Percentiles rank a stretch among this genome's conserved stretches.
These are phyloP conservation scores for Allium cepa DNA, from an alignment of 106 monocot genomes.

Conservation along the genomic window DNA sequence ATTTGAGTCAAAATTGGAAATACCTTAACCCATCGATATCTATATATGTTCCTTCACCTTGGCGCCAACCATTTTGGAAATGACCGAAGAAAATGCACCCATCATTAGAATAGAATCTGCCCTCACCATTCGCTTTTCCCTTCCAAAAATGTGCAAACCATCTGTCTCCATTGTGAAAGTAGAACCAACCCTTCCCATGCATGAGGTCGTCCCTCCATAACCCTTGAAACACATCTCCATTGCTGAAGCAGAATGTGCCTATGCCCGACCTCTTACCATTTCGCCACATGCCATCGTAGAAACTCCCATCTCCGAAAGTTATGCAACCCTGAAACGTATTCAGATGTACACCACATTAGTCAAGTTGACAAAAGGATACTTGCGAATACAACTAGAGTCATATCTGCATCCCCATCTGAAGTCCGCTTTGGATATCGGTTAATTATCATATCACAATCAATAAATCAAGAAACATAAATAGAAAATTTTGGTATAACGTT, in stretches of 20 bases:
- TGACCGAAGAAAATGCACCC: slow-evolving; percentile 68
- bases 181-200: slow-evolving; percentile 99
- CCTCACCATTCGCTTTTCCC: slow-evolving; percentile 86
- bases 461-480: no score
- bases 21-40: slow-evolving; percentile 80
- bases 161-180: slow-evolving; percentile 85
- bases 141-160: slow-evolving; percentile 99
- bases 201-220: slow-evolving; percentile 92
- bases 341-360: no score
- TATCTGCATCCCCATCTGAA: no score
- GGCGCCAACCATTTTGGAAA: slow-evolving; percentile 90
- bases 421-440: no score
- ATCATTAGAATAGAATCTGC: slow-evolving; percentile 74
- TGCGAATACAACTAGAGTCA: no score
- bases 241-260: slow-evolving; percentile 76
- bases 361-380: no score
- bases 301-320: slow-evolving; percentile 66
- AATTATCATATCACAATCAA: no score
- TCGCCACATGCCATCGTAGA: slow-evolving; percentile 88
- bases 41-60: slow-evolving; percentile 57
- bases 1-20: background rate
- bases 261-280: slow-evolving; percentile 83
- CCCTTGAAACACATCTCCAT: slow-evolving; percentile 97
- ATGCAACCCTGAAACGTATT: slow-evolving; percentile 54
- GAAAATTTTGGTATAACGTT: no score